A percentile compares a stretch with the other conserved stretches of the same genome.
These are phyloP conservation scores for Skeletonema grethae DNA, from an alignment of 108 stramenopile species.

Conservation along the genomic window DNA sequence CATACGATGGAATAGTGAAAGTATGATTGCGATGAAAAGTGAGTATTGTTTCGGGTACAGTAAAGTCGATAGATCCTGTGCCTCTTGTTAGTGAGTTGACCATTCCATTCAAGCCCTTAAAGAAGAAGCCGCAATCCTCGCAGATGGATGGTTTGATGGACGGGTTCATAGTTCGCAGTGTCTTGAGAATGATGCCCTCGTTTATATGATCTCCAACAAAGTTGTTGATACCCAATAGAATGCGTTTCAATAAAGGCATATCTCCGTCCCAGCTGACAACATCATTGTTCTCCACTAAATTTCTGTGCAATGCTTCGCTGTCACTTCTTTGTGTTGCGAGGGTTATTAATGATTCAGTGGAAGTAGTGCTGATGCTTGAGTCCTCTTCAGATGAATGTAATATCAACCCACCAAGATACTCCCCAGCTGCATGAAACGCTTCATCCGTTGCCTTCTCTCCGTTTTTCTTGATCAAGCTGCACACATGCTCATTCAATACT, in stretches of 20 bases:
- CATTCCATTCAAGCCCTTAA: constrained; percentile 70
- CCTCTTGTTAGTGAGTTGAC: constrained; percentile 48
- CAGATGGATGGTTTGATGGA: constrained; percentile 12
- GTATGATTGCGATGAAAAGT: constrained; percentile 46
- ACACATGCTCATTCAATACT: constrained; percentile 53
- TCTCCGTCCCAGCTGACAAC: constrained; percentile 42
- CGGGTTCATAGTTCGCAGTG: constrained; percentile 19
- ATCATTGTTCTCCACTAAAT: not conserved
- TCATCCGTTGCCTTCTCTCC: constrained; percentile 16
- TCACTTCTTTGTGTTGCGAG: not conserved
- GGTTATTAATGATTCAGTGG: not conserved
- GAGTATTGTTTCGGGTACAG: constrained; percentile 35
- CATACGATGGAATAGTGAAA: constrained; percentile 47
- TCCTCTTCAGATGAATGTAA: not conserved
- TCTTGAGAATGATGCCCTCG: constrained; percentile 36
- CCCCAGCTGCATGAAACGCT: constrained; percentile 16
- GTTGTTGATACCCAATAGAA: constrained; percentile 20
- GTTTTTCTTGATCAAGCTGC: constrained; percentile 43
- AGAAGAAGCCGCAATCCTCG: constrained; percentile 60
- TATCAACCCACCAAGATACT: constrained; percentile 31
- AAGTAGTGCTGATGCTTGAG: not conserved
- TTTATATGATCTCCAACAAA: constrained; percentile 48
- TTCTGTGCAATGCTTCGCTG: not conserved
- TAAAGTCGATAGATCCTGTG: constrained; percentile 7
- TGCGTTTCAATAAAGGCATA: constrained; percentile 39